Base-by-base conservation (phyloP, 768 basidiomycete genomes). In the Rhodotorula kratochvilovae region DNA sequence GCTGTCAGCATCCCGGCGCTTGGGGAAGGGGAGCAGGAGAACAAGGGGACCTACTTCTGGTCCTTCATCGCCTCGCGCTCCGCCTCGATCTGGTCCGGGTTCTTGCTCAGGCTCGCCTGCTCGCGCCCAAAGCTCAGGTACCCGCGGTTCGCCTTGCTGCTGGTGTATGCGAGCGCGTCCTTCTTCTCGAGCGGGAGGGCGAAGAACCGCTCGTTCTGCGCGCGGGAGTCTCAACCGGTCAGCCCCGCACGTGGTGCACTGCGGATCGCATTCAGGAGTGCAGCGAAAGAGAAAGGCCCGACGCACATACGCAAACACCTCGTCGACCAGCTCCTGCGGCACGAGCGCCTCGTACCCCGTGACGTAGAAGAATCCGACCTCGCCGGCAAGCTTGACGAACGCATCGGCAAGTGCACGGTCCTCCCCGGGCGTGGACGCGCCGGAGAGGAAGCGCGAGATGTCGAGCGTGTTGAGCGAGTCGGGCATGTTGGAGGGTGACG, bases 361-460 rank as follows among this genome's bases (percentile, higher is more conserved):
- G 16, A 85, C 77, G 77, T 85, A 85, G 5, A 84, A 83, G 77
- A 86, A 85, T 2, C 85, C 85, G 42, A 80, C 80, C 3, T 79
- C 33, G 4, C 10, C 25, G 5, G 42, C 35, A 29, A 54, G 42
- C 43, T 43, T 12, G n/a, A 71, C 70, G 27, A 71, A 48, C 4
- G 35, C 2, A 0, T 39, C 48, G 0, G 70, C 70, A 43, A 63
- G 21, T 1, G 29, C 25, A 15, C 35, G 42, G 5, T 35, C 48
- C 23, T 64, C 5, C 3, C 39, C n/a, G 0, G 50, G 13, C 6
- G 53, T 54, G 3, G 45, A 54, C 2, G 21, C 8, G 27, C 55
- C 55, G 5, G 58, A 7, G 33, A 66, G 35, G 36, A 33, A 66
- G 12, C 31, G 6, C 16, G 60, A 39, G 21, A 71, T 31, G 35